Evolutionary conservation across 2,329 filamentous ascomycete species (phyloP).

Genomic region (Pestalotiopsis fici): DNA sequence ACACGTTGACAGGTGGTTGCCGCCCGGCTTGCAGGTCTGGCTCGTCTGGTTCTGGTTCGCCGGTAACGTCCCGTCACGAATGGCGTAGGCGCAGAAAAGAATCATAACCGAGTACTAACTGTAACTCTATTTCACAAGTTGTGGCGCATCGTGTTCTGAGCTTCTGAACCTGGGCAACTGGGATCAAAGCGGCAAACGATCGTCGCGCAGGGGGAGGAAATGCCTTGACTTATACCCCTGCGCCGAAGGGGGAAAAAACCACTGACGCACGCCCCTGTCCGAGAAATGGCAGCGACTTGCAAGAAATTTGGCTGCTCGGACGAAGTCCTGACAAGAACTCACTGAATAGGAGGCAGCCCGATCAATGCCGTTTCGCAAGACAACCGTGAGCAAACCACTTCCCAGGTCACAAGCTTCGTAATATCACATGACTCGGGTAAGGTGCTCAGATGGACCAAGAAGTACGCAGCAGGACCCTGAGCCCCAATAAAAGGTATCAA

Average conservation of each 20-base stretch:
- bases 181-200: slow-evolving; percentile 1
- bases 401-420: neutral
- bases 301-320: neutral
- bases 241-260: neutral
- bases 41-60: neutral
- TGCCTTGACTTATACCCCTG: neutral
- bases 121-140: neutral
- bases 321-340: neutral
- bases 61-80: neutral
- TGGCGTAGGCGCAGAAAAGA: neutral
- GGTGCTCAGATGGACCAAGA: neutral
- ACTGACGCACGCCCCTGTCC: slow-evolving; percentile 1
- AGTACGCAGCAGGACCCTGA: neutral
- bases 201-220: neutral
- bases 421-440: neutral
- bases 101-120: neutral
- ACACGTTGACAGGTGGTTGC: neutral
- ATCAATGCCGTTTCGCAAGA: neutral
- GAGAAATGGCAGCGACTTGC: neutral
- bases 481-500: neutral
- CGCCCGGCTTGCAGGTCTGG: neutral
- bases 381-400: neutral
- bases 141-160: slow-evolving; percentile 1
- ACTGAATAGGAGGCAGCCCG: neutral
- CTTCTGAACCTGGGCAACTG: neutral